These are phyloP conservation scores for Aspergillus thermomutatus DNA, from an alignment of 2,329 filamentous ascomycete species.

Conservation along the genomic window DNA sequence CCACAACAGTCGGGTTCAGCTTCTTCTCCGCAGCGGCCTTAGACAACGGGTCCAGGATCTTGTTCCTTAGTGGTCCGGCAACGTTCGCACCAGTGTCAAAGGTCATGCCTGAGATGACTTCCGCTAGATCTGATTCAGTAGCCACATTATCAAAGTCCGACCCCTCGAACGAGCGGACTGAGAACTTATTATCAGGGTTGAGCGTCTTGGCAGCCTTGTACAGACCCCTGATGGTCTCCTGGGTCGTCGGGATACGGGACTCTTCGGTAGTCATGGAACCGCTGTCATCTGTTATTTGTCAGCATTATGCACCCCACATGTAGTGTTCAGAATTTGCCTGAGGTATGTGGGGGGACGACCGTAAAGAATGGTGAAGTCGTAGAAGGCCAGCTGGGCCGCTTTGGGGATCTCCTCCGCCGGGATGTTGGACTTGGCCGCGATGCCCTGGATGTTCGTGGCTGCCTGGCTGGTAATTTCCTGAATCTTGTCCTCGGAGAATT, in stretches of 20 bases:
- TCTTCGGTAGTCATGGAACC: constrained; percentile 1
- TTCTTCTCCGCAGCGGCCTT: not conserved
- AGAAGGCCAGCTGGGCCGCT: constrained; percentile 4
- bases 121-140: not conserved
- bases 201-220: constrained; percentile 2
- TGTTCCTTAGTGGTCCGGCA: not conserved
- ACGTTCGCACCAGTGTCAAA: constrained; percentile 1
- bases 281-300: constrained; percentile 2
- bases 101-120: not conserved
- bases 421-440: not conserved
- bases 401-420: not conserved
- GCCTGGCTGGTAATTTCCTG: constrained; percentile 1
- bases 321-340: not conserved
- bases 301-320: not conserved
- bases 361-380: constrained; percentile 4
- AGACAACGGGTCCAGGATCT: constrained; percentile 1
- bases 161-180: constrained; percentile 1
- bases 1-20: not conserved
- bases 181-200: constrained; percentile 1
- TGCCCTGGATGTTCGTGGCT: not conserved
- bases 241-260: not conserved
- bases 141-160: not conserved
- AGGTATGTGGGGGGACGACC: not conserved
- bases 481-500: constrained; percentile 1
- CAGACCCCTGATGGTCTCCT: not conserved